Base-by-base conservation (phyloP, 208 protist species). In the Trypanosoma rangeli region DNA sequence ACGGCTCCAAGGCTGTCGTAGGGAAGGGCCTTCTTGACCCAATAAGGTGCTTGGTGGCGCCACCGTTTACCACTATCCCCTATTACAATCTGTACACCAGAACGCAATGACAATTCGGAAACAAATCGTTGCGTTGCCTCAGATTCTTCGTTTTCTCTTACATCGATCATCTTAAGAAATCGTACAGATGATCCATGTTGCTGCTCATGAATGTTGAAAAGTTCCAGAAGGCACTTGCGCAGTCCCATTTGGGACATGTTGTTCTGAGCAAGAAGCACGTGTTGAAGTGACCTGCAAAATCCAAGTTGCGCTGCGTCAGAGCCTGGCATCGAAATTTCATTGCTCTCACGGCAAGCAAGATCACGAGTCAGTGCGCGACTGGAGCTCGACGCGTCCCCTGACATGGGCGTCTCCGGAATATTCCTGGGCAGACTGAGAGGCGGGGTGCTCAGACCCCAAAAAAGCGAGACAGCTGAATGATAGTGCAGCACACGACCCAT, bases 241-340 rank as follows among this genome's bases (percentile, higher is more conserved):
- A 84, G 58, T 10, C 79, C 83, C 4, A 78, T 63, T 24, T 70
- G 48, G 10, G 83, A 79, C 67, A 87, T 74, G n/a, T 72, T 70
- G 64, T 87, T 87, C 28, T 85, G 52, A 0, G 79, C 67, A 1
- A 87, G 57, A 57, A 82, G 49, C 9, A 87, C 54, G 59, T 81
- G 64, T 59, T 76, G 70, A 52, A 87, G 74, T 0, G 83, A 85
- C 12, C 50, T 70, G 64, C 79, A 82, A 64, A 87, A 64, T 50
- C 62, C 71, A 54, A 77, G 5, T 26, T 64, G 8, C n/a, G 48
- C 29, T 0, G 46, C 13, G 33, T 76, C 58, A 35, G 49, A 16
- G 13, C 5, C 8, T 15, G 55, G 24, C 18, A 58, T 53, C 24
- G 28, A 15, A 0, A 3, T 49, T 28, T 57, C n/a, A 5, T 13